phyloP scores from a whole-genome alignment of 371 early-diverging fungal genomes.

The Mucor irregularis region DNA sequence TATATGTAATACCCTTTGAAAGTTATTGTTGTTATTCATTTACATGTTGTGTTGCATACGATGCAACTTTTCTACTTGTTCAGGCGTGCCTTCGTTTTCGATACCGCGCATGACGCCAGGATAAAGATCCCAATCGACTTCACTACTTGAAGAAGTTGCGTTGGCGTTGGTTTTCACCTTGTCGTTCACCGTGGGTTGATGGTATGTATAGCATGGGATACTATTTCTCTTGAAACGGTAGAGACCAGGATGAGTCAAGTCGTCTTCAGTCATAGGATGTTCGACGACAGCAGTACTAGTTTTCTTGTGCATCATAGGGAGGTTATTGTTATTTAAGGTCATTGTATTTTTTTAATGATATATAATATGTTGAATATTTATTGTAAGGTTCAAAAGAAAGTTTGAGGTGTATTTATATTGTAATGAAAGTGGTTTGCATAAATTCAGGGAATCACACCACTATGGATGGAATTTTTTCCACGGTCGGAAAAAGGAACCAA shows the following conservation, averaged over 20 bases:
- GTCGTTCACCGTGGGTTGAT: not conserved
- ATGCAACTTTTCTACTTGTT: conserved; percentile 44
- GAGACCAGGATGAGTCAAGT: conserved; percentile 25
- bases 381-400: not conserved
- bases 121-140: conserved; percentile 46
- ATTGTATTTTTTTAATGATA: not conserved
- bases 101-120: conserved; percentile 43
- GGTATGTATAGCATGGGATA: conserved; percentile 9
- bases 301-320: conserved; percentile 2
- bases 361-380: not conserved
- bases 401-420: not conserved
- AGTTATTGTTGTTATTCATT: not conserved
- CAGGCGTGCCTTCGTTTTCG: conserved; percentile 45
- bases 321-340: not conserved
- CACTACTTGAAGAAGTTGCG: not conserved
- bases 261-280: conserved; percentile 23
- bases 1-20: not conserved
- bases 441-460: conserved; percentile 5
- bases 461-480: not conserved
- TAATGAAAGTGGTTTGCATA: not conserved
- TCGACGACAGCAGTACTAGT: conserved; percentile 22
- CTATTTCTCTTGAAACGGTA: conserved; percentile 26
- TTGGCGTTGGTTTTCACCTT: not conserved
- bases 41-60: conserved; percentile 24
- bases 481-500: too few relatives aligned